Evolutionary conservation across 805 yeast species (phyloP), one percentile per base, ranked within the genome.

Genomic region (fission yeast (Schizosaccharomyces pombe)): DNA sequence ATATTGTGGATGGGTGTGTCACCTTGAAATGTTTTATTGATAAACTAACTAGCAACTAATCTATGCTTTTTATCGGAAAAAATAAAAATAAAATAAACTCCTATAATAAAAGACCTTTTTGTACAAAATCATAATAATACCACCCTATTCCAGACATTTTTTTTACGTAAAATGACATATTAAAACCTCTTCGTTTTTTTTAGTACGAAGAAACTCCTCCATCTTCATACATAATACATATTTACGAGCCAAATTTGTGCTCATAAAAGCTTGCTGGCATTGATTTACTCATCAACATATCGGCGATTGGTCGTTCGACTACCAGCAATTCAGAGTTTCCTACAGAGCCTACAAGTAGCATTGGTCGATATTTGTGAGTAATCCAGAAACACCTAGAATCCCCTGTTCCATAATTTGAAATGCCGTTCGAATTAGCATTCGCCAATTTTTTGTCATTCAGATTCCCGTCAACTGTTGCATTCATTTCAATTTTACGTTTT

Each of bases 291-390:
- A 32, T 34, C 16, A 52, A 22, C 26, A 75, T 67, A 49, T 78
- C 73, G 60, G 72, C 74, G 54, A 75, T 68, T 4, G 91, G 89
- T 64, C 86, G 74, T 65, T 87, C 96, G 40, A 85, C 75, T 30
- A 87, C 76, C 2, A 83, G 71, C 53, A 87, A 64, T 59, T 80
- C 87, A 16, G 72, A 67, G 1, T 68, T 65, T 56, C 74, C 71
- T 57, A 85, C 69, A 28, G 68, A 65, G 26, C 72, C 80, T 11
- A 78, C 86, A 58, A 68, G 74, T 56, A 87, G 67, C 34, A 86
- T 67, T 19, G 89, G 82, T 60, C 79, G 76, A 65, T 83, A 87
- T 62, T 83, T 83, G 52, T 75, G 74, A 3, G 89, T 79, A 56
- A 82, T 66, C 80, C 87, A 85, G 65, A 79, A 86, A 22, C 82